phyloP scores from a whole-genome alignment of 768 basidiomycete species.

The Psilocybe subaeruginosa region DNA sequence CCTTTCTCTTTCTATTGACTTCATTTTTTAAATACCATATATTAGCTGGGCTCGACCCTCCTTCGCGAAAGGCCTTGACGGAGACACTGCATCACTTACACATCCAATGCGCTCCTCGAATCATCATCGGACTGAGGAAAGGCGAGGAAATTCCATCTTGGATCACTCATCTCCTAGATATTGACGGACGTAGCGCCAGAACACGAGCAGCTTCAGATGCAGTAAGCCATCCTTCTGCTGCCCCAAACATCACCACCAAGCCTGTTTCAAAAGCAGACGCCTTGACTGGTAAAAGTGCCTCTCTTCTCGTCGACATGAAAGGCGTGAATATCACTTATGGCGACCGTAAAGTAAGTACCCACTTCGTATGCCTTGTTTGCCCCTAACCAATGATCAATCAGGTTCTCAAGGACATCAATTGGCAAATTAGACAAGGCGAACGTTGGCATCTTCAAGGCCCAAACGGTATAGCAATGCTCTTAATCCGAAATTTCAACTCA shows the following conservation, averaged over 20 bases:
- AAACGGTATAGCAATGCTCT: conserved; percentile 60
- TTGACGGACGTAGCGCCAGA: conserved; percentile 13
- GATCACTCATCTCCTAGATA: conserved; percentile 27
- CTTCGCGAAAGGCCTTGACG: conserved; percentile 58
- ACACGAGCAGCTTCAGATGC: background rate
- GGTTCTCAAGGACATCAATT: conserved; percentile 79
- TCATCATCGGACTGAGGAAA: conserved; percentile 49
- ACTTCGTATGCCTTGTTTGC: background rate
- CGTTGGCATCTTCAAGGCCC: conserved; percentile 90
- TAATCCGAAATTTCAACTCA: background rate
- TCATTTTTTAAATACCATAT: background rate
- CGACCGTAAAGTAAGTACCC: conserved; percentile 50
- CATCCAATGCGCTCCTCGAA: conserved; percentile 47
- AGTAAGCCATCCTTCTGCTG: background rate
- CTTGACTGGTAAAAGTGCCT: conserved; percentile 8
- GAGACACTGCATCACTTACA: conserved; percentile 61
- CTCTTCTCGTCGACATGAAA: conserved; percentile 58
- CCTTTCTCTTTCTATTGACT: background rate
- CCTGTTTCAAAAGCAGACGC: conserved; percentile 5
- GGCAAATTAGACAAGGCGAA: conserved; percentile 82
- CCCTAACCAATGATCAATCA: conserved; percentile 26
- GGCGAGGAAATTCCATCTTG: conserved; percentile 27
- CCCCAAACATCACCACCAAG: background rate
- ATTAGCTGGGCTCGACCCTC: conserved; percentile 76
- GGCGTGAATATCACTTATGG: conserved; percentile 76